Percentiles rank a stretch among this genome's conserved stretches.
These are phyloP conservation scores for Urochloa ruziziensis DNA, from an alignment of 176 grass and related monocot genomes.

Conservation along the genomic window DNA sequence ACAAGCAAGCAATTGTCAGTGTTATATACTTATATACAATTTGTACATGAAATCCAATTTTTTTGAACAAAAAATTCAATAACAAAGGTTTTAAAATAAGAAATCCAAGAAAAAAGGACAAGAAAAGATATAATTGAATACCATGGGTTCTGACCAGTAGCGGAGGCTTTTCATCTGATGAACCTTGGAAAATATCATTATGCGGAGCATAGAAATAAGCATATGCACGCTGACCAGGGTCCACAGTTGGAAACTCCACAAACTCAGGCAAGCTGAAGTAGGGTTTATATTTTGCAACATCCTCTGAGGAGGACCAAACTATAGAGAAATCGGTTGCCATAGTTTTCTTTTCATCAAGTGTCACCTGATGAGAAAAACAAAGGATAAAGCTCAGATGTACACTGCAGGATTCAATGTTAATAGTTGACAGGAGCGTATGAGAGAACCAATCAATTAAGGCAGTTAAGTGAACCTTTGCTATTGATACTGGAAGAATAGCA, in stretches of 20 bases:
- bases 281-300: conserved; percentile 53
- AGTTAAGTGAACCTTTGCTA: conserved; percentile 70
- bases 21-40: not conserved
- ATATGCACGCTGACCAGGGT: conserved; percentile 69
- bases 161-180: conserved; percentile 77
- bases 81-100: not conserved
- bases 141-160: conserved; percentile 81
- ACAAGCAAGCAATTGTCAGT: not conserved
- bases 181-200: conserved; percentile 61
- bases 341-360: conserved; percentile 51
- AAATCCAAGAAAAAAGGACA: conserved; percentile 9
- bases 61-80: not conserved
- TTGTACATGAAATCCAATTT: not conserved
- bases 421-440: not conserved
- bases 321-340: conserved; percentile 60
- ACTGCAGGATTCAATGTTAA: not conserved
- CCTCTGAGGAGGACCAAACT: conserved; percentile 87
- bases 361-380: conserved; percentile 60
- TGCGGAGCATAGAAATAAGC: conserved; percentile 86
- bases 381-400: conserved; percentile 4
- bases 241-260: conserved; percentile 72
- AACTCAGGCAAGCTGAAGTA: conserved; percentile 87
- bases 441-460: conserved; percentile 3
- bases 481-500: conserved; percentile 67
- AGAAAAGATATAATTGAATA: conserved; percentile 24